phyloP scores from a whole-genome alignment of 257 asterid genomes.

The Nicotiana sylvestris region DNA sequence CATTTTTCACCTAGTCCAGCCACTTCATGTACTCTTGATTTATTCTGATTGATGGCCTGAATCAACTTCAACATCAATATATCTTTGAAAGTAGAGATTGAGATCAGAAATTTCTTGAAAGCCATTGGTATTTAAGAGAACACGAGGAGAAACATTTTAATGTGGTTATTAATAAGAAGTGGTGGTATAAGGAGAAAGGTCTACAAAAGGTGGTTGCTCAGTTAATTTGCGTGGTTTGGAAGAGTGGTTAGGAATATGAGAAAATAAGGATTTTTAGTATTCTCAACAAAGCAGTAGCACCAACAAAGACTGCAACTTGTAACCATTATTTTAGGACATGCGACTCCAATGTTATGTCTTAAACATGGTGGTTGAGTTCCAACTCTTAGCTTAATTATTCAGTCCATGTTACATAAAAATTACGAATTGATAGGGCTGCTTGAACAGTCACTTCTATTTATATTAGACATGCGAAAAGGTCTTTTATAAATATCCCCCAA shows the following conservation, averaged over 20 bases:
- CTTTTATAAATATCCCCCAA: not conserved
- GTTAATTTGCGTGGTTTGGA: constrained; percentile 31
- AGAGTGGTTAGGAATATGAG: constrained; percentile 18
- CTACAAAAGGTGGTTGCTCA: constrained; percentile 11
- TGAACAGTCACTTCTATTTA: not conserved
- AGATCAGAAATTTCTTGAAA: constrained; percentile 28
- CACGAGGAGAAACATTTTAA: not conserved
- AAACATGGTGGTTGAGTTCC: not conserved
- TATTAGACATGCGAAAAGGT: not conserved
- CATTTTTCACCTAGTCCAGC: not conserved
- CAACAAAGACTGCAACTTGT: constrained; percentile 6
- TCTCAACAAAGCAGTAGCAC: not conserved
- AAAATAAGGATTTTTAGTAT: not conserved
- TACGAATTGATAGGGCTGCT: not conserved
- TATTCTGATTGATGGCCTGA: constrained; percentile 1
- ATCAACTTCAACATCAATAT: not conserved
- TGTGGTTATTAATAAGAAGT: not conserved
- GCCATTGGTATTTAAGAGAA: constrained; percentile 16
- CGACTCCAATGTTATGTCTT: not conserved
- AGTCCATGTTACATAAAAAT: not conserved
- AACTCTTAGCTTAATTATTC: not conserved
- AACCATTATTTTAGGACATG: constrained; percentile 3
- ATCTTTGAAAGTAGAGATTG: constrained; percentile 19
- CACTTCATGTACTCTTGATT: constrained; percentile 14
- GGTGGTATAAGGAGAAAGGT: not conserved